Evolutionary conservation across 1,284 basidiomycete species (phyloP), one percentile per base, ranked within the genome.

Genomic region (Somion occarium): DNA sequence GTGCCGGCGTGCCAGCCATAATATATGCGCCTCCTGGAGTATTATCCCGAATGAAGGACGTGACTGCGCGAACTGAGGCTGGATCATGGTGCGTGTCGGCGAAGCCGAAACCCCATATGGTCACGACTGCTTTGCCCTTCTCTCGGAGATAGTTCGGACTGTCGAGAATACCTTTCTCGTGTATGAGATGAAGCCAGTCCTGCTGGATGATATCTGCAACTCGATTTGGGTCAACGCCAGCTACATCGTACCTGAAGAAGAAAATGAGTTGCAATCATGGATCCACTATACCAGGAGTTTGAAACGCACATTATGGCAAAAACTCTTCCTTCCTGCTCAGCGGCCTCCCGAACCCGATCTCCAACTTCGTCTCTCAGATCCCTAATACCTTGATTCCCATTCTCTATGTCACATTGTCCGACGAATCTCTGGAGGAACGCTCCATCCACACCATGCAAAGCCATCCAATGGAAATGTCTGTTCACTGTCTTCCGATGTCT

Each of bases 391-490:
- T 75, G 66, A 48, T 76, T 78, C 0, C 79, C 78, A 2, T 64
- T 61, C 48, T 68, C 64, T 23, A 80, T 51, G 59, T 88, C 85
- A 43, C 78, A 80, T 58, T 87, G 76, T 0, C 78, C 74, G 0
- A 76, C 76, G 61, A 90, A 89, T 3, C 88, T 80, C 62, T 90
- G 88, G 15, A 91, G 63, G 62, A 91, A 88, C 1, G 78, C 85
- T 5, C 88, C 88, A 55, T 90, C 85, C 20, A 91, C 76, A 42
- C 81, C 80, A 56, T 88, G 83, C 55, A 78, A 68, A 5, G 87
- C 87, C 88, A 91, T 90, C 85, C 85, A 89, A 56, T 82, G 76
- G 62, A 91, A 90, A 61, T 91, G 88, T 20, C 83, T 71, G 56
- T 78, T 75, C 3, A 91, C 86, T 0, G 88, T 90, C 62, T 76